Conservation (phyloP, 2,329 filamentous ascomycete species). For the Ophiognomonia clavigignenti-juglandacearum region DNA sequence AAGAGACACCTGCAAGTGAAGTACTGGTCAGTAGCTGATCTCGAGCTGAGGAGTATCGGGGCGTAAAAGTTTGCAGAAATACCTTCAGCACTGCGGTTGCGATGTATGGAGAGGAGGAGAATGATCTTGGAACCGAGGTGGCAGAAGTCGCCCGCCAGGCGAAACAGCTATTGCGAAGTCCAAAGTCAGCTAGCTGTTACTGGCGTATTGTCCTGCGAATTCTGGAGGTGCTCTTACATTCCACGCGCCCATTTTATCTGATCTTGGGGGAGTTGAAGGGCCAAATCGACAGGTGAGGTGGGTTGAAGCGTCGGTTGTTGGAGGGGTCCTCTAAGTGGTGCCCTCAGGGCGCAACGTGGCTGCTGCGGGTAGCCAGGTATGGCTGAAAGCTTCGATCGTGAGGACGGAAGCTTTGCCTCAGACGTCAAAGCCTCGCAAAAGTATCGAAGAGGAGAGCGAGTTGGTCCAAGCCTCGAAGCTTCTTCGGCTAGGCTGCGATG, state of each 20-base stretch:
- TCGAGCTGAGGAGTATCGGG: neutral
- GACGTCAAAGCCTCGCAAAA: too few relatives aligned
- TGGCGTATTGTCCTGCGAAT: too few relatives aligned
- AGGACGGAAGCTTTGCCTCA: too few relatives aligned
- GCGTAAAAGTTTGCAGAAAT: conserved; percentile 14
- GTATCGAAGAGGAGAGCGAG: too few relatives aligned
- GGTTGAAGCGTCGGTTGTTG: neutral
- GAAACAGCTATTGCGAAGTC: conserved; percentile 50
- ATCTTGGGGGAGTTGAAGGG: neutral
- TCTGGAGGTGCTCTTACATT: conserved; percentile 16
- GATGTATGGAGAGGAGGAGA: conserved; percentile 84
- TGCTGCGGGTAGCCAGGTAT: too few relatives aligned
- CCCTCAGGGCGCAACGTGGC: too few relatives aligned
- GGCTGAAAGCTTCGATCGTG: too few relatives aligned
- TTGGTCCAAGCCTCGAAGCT: conserved; percentile 1
- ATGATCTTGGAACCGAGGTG: conserved; percentile 86
- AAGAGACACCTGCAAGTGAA: conserved; percentile 66
- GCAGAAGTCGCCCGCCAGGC: conserved; percentile 76
- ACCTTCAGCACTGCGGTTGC: conserved; percentile 83
- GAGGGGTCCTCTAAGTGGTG: neutral
- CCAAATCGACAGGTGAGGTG: neutral
- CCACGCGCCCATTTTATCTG: conserved; percentile 17
- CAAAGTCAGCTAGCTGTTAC: conserved; percentile 3
- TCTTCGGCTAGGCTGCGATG: conserved; percentile 7
- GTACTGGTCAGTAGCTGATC: conserved; percentile 15